Base-by-base conservation (phyloP, 1,284 basidiomycete genomes). In the Ceratobasidium sp. region DNA sequence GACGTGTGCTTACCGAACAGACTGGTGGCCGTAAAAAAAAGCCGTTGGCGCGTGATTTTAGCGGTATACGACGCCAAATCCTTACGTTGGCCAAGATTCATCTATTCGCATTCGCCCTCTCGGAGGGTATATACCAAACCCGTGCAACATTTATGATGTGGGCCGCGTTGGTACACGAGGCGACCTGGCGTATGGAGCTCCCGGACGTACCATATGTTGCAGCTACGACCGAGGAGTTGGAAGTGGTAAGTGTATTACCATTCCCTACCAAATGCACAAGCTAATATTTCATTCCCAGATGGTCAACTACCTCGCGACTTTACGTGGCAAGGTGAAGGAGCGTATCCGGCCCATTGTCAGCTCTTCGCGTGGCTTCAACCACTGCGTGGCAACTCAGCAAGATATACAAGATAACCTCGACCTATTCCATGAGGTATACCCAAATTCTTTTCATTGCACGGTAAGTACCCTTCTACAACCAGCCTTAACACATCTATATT, bases 361-460 rank as follows among this genome's bases (percentile, higher is more conserved):
- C 6, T 18, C n/a, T 1, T 35, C 16, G 8, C 16, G 12, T 27
- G 69, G 69, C 27, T 60, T 71, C 20, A 8, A 60, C 33, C 35
- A 59, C 23, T 20, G 23, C 41, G 12, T 20, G 16, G 18, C 30
- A 2, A 60, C 38, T 30, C 55, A 71, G 20, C 10, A 59, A 10
- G 55, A 44, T 6, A 46, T 71, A 0, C 69, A 48, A 18, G 27
- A 62, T 4, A 71, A 71, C n/a, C 54, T 71, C 20, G 41, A 27
- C 16, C 20, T 27, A 12, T 71, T 71, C 44, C 41, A 71, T 16
- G 38, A 41, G 41, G 1, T 71, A 3, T 55, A 60, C 27, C 69
- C 69, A 3, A 71, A 71, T 44, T 27, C n/a, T 18, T 71, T 71
- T 18, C 69, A 71, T 30, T 71, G 69, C 69, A 71, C 38, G 69